Percentiles rank a stretch among this genome's conserved stretches.
phyloP scores from a whole-genome alignment of 2,329 filamentous ascomycete species.

The Neobulgaria alba region DNA sequence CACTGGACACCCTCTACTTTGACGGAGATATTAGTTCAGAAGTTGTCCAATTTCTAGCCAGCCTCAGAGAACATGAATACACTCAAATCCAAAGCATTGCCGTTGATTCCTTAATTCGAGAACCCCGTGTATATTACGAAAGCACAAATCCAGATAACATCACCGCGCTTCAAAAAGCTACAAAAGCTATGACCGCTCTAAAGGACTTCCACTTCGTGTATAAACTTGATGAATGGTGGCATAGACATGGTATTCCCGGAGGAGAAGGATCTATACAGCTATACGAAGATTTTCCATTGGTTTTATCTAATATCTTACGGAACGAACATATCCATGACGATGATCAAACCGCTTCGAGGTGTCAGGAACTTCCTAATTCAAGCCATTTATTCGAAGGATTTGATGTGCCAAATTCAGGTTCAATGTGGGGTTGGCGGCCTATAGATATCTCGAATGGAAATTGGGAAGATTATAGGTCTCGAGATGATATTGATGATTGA shows the following conservation, averaged over 20 bases:
- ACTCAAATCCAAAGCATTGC: conserved; percentile 8
- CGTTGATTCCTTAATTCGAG: conserved; percentile 1
- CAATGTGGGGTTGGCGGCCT: conserved; percentile 8
- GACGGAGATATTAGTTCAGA: neutral
- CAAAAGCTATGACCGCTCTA: conserved; percentile 3
- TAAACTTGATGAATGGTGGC: conserved; percentile 3
- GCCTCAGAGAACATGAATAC: conserved; percentile 5
- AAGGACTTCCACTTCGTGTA: conserved; percentile 4
- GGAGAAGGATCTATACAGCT: conserved; percentile 2
- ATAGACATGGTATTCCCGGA: conserved; percentile 1
- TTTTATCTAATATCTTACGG: neutral
- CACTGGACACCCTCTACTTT: conserved; percentile 15
- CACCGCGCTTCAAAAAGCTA: neutral
- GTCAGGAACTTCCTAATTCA: neutral
- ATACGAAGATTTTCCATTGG: neutral
- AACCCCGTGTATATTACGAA: neutral
- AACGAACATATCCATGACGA: conserved; percentile 1
- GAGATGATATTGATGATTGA: too few relatives aligned
- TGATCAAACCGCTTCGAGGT: conserved; percentile 2
- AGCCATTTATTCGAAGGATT: neutral
- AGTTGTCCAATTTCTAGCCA: conserved; percentile 4
- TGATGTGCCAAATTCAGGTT: neutral
- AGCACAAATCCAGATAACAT: neutral
- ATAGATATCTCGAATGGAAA: too few relatives aligned
- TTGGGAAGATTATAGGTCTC: too few relatives aligned